Percentiles rank a stretch among this genome's conserved stretches.
phyloP scores from a whole-genome alignment of 78 protist genomes.

The Isochrysis galbana region DNA sequence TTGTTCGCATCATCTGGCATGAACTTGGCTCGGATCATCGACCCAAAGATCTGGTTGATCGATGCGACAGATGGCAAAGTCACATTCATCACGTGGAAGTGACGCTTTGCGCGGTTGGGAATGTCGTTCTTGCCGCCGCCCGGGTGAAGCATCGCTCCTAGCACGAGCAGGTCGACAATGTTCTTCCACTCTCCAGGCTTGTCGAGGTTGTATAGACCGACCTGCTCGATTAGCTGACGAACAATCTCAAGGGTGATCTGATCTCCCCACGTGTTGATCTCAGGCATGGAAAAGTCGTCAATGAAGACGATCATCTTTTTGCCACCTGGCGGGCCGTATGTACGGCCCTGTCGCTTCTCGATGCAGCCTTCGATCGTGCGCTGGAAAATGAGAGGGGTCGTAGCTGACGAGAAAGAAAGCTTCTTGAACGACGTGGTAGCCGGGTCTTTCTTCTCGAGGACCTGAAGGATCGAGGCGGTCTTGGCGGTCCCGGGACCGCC shows the following conservation, averaged over 20 bases:
- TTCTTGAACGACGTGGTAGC: neutral
- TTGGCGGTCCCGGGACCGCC: slow-evolving; percentile 88
- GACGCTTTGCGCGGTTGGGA: slow-evolving; percentile 78
- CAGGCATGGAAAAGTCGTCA: slow-evolving; percentile 85
- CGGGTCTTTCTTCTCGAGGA: slow-evolving; percentile 23
- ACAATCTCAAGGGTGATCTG: slow-evolving; percentile 77
- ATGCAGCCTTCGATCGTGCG: slow-evolving; percentile 60
- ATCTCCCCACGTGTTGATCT: slow-evolving; percentile 83
- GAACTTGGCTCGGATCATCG: slow-evolving; percentile 59
- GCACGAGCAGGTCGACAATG: slow-evolving; percentile 55
- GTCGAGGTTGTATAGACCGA: slow-evolving; percentile 72
- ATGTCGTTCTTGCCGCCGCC: slow-evolving; percentile 79
- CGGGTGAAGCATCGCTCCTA: slow-evolving; percentile 80
- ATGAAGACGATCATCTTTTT: slow-evolving; percentile 64
- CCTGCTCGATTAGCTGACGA: slow-evolving; percentile 80
- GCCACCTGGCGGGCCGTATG: slow-evolving; percentile 72
- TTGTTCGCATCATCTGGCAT: slow-evolving; percentile 44
- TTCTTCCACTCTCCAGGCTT: slow-evolving; percentile 52
- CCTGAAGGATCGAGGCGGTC: slow-evolving; percentile 50
- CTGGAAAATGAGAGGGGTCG: slow-evolving; percentile 49
- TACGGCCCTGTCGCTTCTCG: slow-evolving; percentile 64
- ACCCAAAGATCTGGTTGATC: slow-evolving; percentile 70
- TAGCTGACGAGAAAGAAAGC: slow-evolving; percentile 75
- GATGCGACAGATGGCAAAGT: slow-evolving; percentile 71
- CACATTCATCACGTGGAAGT: slow-evolving; percentile 48